Conservation (phyloP, 2,329 filamentous ascomycete species). For the Fusarium solani-melongenae region DNA sequence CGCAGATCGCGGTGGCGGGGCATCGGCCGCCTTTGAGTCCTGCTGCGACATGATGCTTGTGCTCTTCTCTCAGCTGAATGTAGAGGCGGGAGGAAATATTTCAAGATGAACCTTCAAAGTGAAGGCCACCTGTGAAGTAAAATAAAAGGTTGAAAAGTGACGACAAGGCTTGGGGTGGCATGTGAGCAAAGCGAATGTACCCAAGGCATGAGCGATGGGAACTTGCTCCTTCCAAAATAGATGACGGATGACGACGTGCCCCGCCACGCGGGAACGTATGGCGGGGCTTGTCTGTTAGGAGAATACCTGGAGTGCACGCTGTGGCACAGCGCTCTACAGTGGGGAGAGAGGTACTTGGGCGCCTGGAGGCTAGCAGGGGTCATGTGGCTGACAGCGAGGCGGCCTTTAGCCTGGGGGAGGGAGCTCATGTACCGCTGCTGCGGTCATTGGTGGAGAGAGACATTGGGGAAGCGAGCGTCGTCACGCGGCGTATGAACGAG, state of each 20-base stretch:
- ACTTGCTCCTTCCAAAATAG: constrained; percentile 30
- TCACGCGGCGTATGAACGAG: constrained; percentile 18
- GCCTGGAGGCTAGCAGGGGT: constrained; percentile 11
- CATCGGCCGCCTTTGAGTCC: constrained; percentile 34
- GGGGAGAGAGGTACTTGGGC: constrained; percentile 8
- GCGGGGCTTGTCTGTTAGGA: constrained; percentile 13
- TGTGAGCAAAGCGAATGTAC: constrained; percentile 24
- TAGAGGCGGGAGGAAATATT: background rate
- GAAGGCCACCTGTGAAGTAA: background rate
- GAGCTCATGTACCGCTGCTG: constrained; percentile 7
- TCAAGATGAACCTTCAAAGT: background rate
- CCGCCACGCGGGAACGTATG: constrained; percentile 28
- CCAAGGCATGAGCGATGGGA: constrained; percentile 3
- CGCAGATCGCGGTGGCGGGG: constrained; percentile 51
- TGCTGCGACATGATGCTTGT: constrained; percentile 35
- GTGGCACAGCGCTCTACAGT: background rate
- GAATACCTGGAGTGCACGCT: constrained; percentile 17
- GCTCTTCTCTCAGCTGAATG: background rate
- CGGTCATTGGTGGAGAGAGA: constrained; percentile 12
- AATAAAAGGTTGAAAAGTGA: background rate
- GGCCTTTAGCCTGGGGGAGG: background rate
- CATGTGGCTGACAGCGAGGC: background rate
- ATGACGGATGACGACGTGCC: constrained; percentile 42
- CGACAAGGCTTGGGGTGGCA: constrained; percentile 16
- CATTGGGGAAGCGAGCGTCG: constrained; percentile 18